Percentiles rank a stretch among this genome's conserved stretches.
Evolutionary conservation across 2,329 filamentous ascomycete genomes (phyloP).

Genomic region (Exophiala sideris): DNA sequence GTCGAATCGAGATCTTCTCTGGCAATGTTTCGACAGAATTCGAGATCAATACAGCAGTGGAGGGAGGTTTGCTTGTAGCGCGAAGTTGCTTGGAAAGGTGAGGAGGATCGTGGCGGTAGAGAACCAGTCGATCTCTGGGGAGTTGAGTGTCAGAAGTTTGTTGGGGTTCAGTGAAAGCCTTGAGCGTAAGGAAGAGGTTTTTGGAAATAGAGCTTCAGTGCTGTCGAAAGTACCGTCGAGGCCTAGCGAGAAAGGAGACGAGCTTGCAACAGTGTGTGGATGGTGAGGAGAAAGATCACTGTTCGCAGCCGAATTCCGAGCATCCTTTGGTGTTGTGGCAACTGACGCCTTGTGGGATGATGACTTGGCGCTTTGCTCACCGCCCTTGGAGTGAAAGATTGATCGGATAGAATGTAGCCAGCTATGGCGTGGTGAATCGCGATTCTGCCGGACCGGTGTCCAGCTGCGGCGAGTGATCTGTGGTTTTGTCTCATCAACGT

Average conservation of each 20-base stretch:
- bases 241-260: constrained; percentile 2
- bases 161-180: constrained; percentile 10
- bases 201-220: not conserved
- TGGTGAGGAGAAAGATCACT: not conserved
- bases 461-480: constrained; percentile 13
- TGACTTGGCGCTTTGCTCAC: constrained; percentile 10
- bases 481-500: constrained; percentile 6
- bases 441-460: constrained; percentile 15
- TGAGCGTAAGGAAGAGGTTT: not conserved
- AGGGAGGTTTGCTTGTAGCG: too few relatives aligned
- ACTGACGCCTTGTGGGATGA: not conserved
- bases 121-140: too few relatives aligned
- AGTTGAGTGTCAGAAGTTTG: constrained; percentile 9
- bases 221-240: constrained; percentile 21
- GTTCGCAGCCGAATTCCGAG: not conserved
- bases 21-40: too few relatives aligned
- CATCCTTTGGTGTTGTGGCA: not conserved
- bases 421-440: constrained; percentile 17
- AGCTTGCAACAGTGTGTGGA: not conserved
- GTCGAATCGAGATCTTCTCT: too few relatives aligned
- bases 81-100: too few relatives aligned
- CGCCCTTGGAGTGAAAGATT: constrained; percentile 16
- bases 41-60: too few relatives aligned
- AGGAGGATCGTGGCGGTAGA: too few relatives aligned
- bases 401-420: constrained; percentile 21